phyloP scores from a whole-genome alignment of 495 filamentous ascomycete genomes.

The Annulohypoxylon stygium region DNA sequence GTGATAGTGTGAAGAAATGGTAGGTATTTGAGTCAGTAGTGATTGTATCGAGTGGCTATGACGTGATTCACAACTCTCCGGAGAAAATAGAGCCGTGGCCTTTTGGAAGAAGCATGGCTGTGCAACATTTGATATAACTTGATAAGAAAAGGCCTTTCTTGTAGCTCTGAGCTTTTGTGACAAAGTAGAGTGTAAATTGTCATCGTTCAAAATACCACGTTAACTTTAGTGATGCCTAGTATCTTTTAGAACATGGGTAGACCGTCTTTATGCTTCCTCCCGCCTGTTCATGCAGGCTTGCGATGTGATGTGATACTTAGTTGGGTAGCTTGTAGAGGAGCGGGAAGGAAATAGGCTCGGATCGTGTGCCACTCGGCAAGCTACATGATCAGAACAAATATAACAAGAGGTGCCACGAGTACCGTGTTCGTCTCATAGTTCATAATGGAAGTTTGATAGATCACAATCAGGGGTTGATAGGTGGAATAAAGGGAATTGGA shows the following conservation, averaged over 20 bases:
- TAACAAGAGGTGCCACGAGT: conserved; percentile 21
- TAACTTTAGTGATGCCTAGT: conserved; percentile 5
- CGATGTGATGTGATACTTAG: conserved; percentile 12
- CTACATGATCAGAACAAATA: conserved; percentile 19
- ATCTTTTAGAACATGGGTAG: conserved; percentile 11
- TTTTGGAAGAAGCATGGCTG: neutral
- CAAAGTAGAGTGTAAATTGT: neutral
- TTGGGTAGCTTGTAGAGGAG: neutral
- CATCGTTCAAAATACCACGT: neutral
- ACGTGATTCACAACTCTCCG: neutral
- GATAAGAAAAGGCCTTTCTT: conserved; percentile 10
- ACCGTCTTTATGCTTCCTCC: neutral
- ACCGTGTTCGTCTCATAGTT: conserved; percentile 15
- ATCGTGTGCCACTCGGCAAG: conserved; percentile 30
- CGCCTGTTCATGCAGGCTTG: conserved; percentile 37
- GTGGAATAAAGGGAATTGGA: conserved; percentile 10
- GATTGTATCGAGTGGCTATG: conserved; percentile 3
- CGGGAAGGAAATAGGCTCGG: conserved; percentile 26
- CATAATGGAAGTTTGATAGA: neutral
- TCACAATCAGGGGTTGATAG: conserved; percentile 15
- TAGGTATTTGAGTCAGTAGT: neutral
- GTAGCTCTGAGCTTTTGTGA: neutral
- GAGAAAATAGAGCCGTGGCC: neutral
- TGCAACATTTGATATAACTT: conserved; percentile 18
- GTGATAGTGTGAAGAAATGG: conserved; percentile 10